These are phyloP conservation scores for Oryza brachyantha DNA, from an alignment of 176 grass and related monocot species.

Conservation along the genomic window DNA sequence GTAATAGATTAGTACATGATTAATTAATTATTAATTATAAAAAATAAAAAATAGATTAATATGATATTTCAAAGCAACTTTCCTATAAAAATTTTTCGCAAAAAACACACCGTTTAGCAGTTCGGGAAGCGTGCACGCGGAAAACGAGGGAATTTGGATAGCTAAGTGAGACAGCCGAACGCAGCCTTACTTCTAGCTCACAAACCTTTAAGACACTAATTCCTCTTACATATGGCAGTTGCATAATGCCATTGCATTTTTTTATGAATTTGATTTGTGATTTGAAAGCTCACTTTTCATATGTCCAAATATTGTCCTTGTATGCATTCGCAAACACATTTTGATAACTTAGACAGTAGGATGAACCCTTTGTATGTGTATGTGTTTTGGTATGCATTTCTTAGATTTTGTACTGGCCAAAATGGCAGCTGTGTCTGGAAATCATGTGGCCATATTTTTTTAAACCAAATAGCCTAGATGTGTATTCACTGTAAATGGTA, in stretches of 20 bases:
- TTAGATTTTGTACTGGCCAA: background rate
- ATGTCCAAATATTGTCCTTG: background rate
- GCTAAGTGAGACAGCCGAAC: no score
- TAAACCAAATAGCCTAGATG: background rate
- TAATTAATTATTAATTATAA: no score
- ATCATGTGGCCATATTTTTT: background rate
- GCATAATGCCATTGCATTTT: background rate
- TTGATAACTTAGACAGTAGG: background rate
- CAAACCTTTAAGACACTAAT: background rate
- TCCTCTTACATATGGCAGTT: conserved; percentile 13
- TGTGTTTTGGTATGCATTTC: background rate
- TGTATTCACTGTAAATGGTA: background rate
- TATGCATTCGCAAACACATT: background rate
- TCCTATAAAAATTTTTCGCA: no score
- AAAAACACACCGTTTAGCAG: no score
- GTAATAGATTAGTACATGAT: no score
- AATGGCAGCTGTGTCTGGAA: background rate
- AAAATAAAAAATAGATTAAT: no score
- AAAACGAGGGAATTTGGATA: no score
- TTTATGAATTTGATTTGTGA: conserved; percentile 11
- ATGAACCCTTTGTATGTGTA: background rate
- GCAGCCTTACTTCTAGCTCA: background rate
- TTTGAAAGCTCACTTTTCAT: background rate
- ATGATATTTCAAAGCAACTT: no score
- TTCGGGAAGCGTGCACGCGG: no score